Evolutionary conservation across 2,329 filamentous ascomycete species (phyloP).

Genomic region (Botrytis squamosa): DNA sequence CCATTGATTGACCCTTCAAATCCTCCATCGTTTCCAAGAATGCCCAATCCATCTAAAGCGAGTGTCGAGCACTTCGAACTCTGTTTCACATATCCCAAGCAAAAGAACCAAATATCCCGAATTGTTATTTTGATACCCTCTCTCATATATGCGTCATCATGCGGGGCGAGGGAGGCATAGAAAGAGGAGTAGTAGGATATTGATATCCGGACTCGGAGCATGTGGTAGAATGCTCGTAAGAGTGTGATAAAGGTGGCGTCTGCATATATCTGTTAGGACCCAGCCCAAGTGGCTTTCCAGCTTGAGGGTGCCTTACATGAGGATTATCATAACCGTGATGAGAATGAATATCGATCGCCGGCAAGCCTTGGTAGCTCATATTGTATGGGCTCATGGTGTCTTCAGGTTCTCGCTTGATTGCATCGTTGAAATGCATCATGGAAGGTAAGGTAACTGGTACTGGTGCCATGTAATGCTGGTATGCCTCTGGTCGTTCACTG

Average conservation of each 20-base stretch:
- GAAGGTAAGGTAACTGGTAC: slow-evolving; percentile 61
- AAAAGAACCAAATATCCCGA: slow-evolving; percentile 22
- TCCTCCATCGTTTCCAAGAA: slow-evolving; percentile 27
- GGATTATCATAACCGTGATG: slow-evolving; percentile 65
- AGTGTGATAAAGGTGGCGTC: slow-evolving; percentile 76
- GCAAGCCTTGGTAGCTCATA: slow-evolving; percentile 63
- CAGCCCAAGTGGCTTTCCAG: slow-evolving; percentile 20
- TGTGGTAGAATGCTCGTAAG: slow-evolving; percentile 65
- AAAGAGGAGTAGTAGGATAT: slow-evolving; percentile 69
- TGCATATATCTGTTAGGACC: slow-evolving; percentile 42
- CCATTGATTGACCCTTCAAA: slow-evolving; percentile 31
- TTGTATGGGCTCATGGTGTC: slow-evolving; percentile 59
- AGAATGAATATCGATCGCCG: slow-evolving; percentile 61
- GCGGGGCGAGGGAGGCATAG: slow-evolving; percentile 68
- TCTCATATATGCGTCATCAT: slow-evolving; percentile 42
- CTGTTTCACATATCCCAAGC: slow-evolving; percentile 27
- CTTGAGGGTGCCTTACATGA: slow-evolving; percentile 65
- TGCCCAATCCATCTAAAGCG: slow-evolving; percentile 31
- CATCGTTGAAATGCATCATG: slow-evolving; percentile 62
- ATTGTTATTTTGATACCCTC: slow-evolving; percentile 15
- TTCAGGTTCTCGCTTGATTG: slow-evolving; percentile 67
- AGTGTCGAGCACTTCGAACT: slow-evolving; percentile 41
- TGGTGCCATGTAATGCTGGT: slow-evolving; percentile 55
- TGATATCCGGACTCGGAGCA: slow-evolving; percentile 61
- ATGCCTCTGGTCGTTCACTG: slow-evolving; percentile 46